Evolutionary conservation across 2,329 filamentous ascomycete species (phyloP).

Genomic region (Cytospora schulzeri): DNA sequence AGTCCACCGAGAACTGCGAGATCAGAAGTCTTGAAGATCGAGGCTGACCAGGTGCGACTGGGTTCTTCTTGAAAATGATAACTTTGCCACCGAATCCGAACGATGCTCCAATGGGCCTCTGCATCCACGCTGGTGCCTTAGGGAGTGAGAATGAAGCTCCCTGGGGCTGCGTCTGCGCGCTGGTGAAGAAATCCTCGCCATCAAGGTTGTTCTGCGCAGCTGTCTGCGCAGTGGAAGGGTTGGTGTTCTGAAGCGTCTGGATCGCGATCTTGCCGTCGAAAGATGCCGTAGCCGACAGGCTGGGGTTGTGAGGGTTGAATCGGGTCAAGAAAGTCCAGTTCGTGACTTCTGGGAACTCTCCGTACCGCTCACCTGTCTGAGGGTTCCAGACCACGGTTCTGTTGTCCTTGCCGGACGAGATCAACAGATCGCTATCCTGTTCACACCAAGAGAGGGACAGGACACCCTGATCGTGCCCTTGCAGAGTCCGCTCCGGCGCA

Average conservation of each 20-base stretch:
- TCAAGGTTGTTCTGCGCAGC: constrained; percentile 72
- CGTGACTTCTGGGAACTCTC: constrained; percentile 95
- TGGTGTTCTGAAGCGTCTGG: constrained; percentile 93
- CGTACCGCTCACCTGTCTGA: constrained; percentile 81
- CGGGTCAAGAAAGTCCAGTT: constrained; percentile 98
- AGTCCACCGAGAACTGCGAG: constrained; percentile 85
- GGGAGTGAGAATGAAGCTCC: constrained; percentile 83
- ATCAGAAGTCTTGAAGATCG: constrained; percentile 78
- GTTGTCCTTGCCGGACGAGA: constrained; percentile 97
- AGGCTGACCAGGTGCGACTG: constrained; percentile 63
- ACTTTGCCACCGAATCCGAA: constrained; percentile 97
- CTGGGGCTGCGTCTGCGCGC: constrained; percentile 89
- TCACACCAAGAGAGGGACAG: constrained; percentile 93
- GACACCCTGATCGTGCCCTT: constrained; percentile 92
- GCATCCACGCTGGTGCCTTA: constrained; percentile 88
- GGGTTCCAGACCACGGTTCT: constrained; percentile 96
- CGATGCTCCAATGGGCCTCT: constrained; percentile 80
- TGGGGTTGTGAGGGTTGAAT: constrained; percentile 92
- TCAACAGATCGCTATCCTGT: constrained; percentile 83
- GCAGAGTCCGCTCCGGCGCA: constrained; percentile 83
- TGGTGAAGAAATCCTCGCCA: constrained; percentile 94
- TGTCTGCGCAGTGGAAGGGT: constrained; percentile 70
- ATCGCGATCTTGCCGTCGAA: constrained; percentile 96
- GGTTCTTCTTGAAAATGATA: constrained; percentile 68
- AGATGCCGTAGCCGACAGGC: constrained; percentile 88